A percentile compares a stretch with the other conserved stretches of the same genome.
Evolutionary conservation across 768 basidiomycete species (phyloP).

Genomic region (Podaxis sp.): DNA sequence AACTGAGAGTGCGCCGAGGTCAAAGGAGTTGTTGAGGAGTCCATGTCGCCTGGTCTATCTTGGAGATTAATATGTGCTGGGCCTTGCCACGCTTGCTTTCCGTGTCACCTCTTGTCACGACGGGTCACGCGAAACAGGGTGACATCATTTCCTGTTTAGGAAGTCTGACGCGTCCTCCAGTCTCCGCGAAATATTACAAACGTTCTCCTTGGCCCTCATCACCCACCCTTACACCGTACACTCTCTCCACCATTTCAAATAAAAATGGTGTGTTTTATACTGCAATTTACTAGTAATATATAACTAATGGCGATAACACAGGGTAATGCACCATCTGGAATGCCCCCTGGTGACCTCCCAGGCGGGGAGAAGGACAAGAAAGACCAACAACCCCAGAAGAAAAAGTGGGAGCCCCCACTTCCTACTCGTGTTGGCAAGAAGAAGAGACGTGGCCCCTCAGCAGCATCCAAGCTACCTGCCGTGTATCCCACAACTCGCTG

Average conservation of each 20-base stretch:
- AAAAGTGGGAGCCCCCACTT: constrained; percentile 98
- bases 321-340: constrained; percentile 76
- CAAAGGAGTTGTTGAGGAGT: constrained; percentile 46
- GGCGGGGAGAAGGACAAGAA: constrained; percentile 41
- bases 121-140: constrained; percentile 29
- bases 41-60: constrained; percentile 27
- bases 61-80: background rate
- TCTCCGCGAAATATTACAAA: constrained; percentile 7
- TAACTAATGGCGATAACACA: constrained; percentile 23
- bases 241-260: constrained; percentile 12
- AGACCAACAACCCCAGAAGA: constrained; percentile 56
- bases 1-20: constrained; percentile 66
- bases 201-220: constrained; percentile 13
- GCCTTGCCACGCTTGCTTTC: constrained; percentile 6
- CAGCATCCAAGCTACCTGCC: constrained; percentile 87
- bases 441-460: constrained; percentile 91
- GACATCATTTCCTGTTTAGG: constrained; percentile 30
- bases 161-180: constrained; percentile 51
- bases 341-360: constrained; percentile 37
- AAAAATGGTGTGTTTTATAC: constrained; percentile 25
- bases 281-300: background rate
- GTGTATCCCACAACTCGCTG: constrained; percentile 95
- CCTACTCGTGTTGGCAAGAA: constrained; percentile 97
- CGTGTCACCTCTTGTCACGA: constrained; percentile 26
- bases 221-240: constrained; percentile 12